Base-by-base conservation (phyloP, 1,139 yeast genomes). In the Kodamaea suecica region DNA sequence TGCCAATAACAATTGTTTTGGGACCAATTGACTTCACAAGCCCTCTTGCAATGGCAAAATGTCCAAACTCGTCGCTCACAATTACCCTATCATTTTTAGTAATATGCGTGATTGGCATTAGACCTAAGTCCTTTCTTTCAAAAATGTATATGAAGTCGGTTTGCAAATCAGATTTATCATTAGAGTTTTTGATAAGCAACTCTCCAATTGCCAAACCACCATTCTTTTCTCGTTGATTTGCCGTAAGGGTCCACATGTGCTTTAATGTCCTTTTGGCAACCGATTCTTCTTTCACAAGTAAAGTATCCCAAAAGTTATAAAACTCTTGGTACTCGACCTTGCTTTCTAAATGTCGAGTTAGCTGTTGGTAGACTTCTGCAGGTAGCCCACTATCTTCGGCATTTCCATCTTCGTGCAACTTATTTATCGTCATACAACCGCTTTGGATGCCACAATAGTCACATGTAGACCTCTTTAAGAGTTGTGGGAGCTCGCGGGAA, bases 1-100 rank as follows among this genome's bases (percentile, higher is more conserved):
- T 72, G 1, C 72, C 52, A 1, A 84, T 61, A 1, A 57, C 53
- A 7, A 76, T 50, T 6, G 47, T 42, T 14, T 58, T 58, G 0
- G 66, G 55, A 17, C 67, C 55, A 0, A 85, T 60, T 2, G 58
- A 50, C 8, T 65, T 57, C 4, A 88, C 66, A 32, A 57, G 59
- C 0, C 95, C 96, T 38, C 69, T 69, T 2, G 88, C 78, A 19
- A 88, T 52, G 0, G 87, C 84, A 55, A 81, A 80, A 54, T 83
- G 88, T 1, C 95, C 95, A 0, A 58, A 47, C 48, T 85, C 95
- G 53, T 86, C 95, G 49, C 96, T 86, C 1, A 88, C 64, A 15
- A 84, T 69, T 2, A 90, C 73, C 26, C 76, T 58, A 51, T 83
- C 92, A 44, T 66, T 61, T 28, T 63, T 66, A 0, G 63, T 34